Percentiles rank a stretch among this genome's conserved stretches.
phyloP scores from a whole-genome alignment of 805 yeast species.

The Myxozyma neglecta region DNA sequence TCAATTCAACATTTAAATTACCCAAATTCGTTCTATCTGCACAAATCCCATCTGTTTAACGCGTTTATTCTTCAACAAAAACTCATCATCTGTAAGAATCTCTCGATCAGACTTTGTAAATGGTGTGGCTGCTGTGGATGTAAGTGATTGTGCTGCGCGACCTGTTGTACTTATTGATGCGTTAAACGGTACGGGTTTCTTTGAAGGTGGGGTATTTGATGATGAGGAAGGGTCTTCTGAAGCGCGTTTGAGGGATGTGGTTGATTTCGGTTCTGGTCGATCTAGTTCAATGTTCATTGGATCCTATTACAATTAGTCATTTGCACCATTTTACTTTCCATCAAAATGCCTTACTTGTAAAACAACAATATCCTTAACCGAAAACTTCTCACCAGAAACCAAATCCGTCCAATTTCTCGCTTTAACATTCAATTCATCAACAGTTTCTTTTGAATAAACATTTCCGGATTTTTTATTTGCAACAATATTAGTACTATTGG shows the following conservation, averaged over 20 bases:
- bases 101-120: constrained; percentile 34
- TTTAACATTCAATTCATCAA: constrained; percentile 36
- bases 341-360: constrained; percentile 17
- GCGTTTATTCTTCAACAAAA: constrained; percentile 35
- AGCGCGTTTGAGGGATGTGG: not conserved
- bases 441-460: constrained; percentile 39
- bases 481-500: constrained; percentile 35
- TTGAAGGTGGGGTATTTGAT: not conserved
- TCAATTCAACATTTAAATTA: constrained; percentile 55
- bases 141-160: constrained; percentile 36
- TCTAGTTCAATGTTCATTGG: constrained; percentile 3
- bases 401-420: constrained; percentile 38
- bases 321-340: not conserved
- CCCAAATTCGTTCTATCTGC: constrained; percentile 37
- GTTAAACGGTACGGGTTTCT: constrained; percentile 12
- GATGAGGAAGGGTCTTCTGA: not conserved
- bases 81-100: constrained; percentile 35
- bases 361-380: constrained; percentile 35
- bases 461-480: constrained; percentile 37
- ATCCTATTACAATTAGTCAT: not conserved
- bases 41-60: constrained; percentile 37
- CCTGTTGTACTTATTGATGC: constrained; percentile 34
- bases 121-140: constrained; percentile 39
- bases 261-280: not conserved
- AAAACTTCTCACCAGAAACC: constrained; percentile 38